Evolutionary conservation across 495 filamentous ascomycete species (phyloP), one percentile per base, ranked within the genome.

Genomic region (Talaromyces adpressus): DNA sequence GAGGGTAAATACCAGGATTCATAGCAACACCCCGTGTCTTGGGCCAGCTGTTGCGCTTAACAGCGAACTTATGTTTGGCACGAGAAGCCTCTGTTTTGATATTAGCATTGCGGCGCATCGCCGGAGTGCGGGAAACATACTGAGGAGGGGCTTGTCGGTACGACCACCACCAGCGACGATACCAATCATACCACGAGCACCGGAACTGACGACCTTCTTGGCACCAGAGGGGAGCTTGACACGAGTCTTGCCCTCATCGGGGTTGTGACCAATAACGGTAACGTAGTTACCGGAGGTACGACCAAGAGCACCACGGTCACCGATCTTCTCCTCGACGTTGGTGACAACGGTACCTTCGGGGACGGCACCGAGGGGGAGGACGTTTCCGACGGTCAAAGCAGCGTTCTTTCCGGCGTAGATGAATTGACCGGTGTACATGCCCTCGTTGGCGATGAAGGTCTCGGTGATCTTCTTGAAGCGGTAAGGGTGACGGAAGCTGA

Each of bases 1-100:
- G 25, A 27, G 2, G 25, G 4, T n/a, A n/a, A n/a, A n/a, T n/a
- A 27, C 25, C 94, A 68, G 94, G 94, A 83, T 99, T 99, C 94
- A 99, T 99, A 79, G 94, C 94, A 86, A 99, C 94, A 95, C 94
- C 94, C 92, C 94, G 93, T 86, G 94, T 99, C 90, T 95, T 98
- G 79, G 95, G 94, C 94, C 95, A 98, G 73, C 86, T 91, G 91
- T 98, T 98, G 76, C 95, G 90, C 91, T 99, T 99, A 83, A 96
- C 94, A 68, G 91, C 91, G 84, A 96, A 98, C 90, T 98, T 98
- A 79, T 96, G 91, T 90, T 94, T 97, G 73, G 93, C 93, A 74
- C 93, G 91, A 67, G 93, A 97, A 69, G 93, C 93, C 91, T 98
- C 85, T 87, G 81, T 78, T 67, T 14, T 51, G 53, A 5, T 25